Percentiles rank a stretch among this genome's conserved stretches.
Evolutionary conservation across 306 rosid species (phyloP).

Genomic region (Sindora glabra): DNA sequence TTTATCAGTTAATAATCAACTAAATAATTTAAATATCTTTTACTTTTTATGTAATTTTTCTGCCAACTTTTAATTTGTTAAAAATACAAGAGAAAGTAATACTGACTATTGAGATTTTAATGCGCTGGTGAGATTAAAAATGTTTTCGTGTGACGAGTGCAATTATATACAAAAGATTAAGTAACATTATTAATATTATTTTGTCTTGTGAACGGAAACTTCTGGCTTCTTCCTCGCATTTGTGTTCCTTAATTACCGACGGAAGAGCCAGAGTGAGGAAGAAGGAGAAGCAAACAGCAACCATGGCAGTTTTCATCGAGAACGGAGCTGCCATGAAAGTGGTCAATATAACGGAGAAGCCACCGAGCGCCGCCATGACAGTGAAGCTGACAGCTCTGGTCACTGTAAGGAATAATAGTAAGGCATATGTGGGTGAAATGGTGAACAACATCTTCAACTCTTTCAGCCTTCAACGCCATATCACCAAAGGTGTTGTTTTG

Average conservation of each 20-base stretch:
- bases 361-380: background rate
- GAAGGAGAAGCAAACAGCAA: background rate
- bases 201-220: background rate
- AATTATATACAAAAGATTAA: too few species aligned
- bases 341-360: background rate
- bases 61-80: too few species aligned
- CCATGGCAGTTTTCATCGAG: background rate
- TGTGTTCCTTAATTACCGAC: background rate
- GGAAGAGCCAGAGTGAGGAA: background rate
- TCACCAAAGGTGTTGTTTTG: constrained; percentile 10
- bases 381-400: constrained; percentile 20
- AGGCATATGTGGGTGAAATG: background rate
- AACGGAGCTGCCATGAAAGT: background rate
- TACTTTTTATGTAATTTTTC: too few species aligned
- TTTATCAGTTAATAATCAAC: too few species aligned
- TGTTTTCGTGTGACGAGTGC: too few species aligned
- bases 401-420: background rate
- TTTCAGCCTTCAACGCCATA: constrained; percentile 2
- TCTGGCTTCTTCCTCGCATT: background rate
- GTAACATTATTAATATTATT: too few species aligned
- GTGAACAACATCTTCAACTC: background rate
- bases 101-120: too few species aligned
- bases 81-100: too few species aligned
- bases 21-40: too few species aligned
- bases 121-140: too few species aligned